A percentile compares a stretch with the other conserved stretches of the same genome.
Evolutionary conservation across 768 basidiomycete genomes (phyloP).

Genomic region (Xerocomellus intermedius): DNA sequence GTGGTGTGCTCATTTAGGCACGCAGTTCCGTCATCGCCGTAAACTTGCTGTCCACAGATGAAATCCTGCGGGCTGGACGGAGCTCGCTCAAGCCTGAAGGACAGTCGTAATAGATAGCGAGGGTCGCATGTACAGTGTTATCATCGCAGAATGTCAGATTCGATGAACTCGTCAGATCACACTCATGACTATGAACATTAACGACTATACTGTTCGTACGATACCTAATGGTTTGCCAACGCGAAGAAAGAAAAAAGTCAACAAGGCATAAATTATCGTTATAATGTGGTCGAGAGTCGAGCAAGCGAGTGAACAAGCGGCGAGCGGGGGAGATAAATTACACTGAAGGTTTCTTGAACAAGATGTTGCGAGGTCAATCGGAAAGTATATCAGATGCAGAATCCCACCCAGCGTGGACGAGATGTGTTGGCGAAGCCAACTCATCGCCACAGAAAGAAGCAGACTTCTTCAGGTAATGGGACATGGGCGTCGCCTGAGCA

Average conservation of each 20-base stretch:
- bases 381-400: constrained; percentile 44
- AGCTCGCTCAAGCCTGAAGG: constrained; percentile 86
- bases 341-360: constrained; percentile 7
- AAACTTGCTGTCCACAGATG: constrained; percentile 93
- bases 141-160: constrained; percentile 21
- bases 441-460: constrained; percentile 39
- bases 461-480: constrained; percentile 39
- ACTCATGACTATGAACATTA: constrained; percentile 32
- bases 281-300: constrained; percentile 17
- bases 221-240: constrained; percentile 17
- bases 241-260: constrained; percentile 8
- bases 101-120: constrained; percentile 41
- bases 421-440: constrained; percentile 45
- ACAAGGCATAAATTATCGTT: constrained; percentile 28
- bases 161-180: constrained; percentile 11
- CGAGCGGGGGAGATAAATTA: constrained; percentile 26
- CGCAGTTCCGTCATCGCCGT: constrained; percentile 88
- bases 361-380: constrained; percentile 25
- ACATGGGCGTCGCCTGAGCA: constrained; percentile 33
- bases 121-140: constrained; percentile 15
- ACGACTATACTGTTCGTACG: constrained; percentile 29
- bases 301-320: constrained; percentile 19
- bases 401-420: constrained; percentile 59
- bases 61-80: constrained; percentile 87
- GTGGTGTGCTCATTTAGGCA: constrained; percentile 26